phyloP scores from a whole-genome alignment of 2,329 filamentous ascomycete species.

The Hypomyces perniciosus region DNA sequence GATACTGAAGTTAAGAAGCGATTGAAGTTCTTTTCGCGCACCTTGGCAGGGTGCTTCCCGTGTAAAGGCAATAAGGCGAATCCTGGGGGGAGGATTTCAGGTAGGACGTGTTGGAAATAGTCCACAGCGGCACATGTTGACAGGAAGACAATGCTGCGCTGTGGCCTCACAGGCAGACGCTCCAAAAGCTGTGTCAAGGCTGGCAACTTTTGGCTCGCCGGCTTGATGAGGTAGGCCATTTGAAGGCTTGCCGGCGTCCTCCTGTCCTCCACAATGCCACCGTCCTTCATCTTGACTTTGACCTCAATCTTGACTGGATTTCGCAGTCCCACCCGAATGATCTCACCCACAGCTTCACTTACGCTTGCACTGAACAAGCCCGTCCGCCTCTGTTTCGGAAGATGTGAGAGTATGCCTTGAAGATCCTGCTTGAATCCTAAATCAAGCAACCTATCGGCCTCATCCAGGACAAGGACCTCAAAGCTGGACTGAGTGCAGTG shows the following conservation, averaged over 20 bases:
- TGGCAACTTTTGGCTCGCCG: constrained; percentile 74
- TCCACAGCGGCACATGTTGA: constrained; percentile 93
- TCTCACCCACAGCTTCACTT: constrained; percentile 89
- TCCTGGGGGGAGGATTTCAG: constrained; percentile 59
- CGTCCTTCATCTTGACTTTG: constrained; percentile 71
- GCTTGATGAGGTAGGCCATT: constrained; percentile 75
- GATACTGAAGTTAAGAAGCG: constrained; percentile 69
- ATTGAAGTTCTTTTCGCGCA: constrained; percentile 80
- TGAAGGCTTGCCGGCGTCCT: constrained; percentile 87
- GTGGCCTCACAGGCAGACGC: constrained; percentile 64
- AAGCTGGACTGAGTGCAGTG: constrained; percentile 85
- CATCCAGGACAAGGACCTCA: constrained; percentile 86
- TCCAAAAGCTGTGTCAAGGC: constrained; percentile 65
- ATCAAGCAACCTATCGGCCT: constrained; percentile 88
- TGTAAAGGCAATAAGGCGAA: constrained; percentile 77
- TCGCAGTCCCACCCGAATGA: constrained; percentile 83
- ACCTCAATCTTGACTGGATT: constrained; percentile 95
- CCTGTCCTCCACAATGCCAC: constrained; percentile 67
- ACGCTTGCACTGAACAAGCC: constrained; percentile 93
- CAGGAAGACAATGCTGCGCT: constrained; percentile 85
- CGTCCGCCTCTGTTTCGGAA: constrained; percentile 90
- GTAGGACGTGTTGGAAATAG: constrained; percentile 81
- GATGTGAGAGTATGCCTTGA: constrained; percentile 71
- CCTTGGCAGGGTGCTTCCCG: constrained; percentile 83
- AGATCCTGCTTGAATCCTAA: constrained; percentile 90